Evolutionary conservation across 75 land plant genomes (phyloP).

Genomic region (Azolla pinnata): DNA sequence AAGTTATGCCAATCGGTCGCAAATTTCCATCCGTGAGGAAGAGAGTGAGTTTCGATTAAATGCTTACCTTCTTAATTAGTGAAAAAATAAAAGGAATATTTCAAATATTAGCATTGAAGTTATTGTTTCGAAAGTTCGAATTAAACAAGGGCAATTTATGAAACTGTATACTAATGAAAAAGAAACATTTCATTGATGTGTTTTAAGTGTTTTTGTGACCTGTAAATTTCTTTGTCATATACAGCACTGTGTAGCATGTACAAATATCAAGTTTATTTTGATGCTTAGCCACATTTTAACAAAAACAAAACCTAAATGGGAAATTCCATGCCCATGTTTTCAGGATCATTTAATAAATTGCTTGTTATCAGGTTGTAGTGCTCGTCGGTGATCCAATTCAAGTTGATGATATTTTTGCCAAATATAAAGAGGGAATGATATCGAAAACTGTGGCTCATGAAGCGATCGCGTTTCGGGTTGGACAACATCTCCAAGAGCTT

Average conservation of each 20-base stretch:
- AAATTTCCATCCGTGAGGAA: conserved; percentile 61
- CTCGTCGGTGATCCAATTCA: conserved; percentile 84
- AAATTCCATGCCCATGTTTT: too few species aligned
- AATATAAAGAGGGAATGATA: conserved; percentile 8
- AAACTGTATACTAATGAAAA: too few species aligned
- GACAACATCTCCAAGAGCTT: conserved; percentile 38
- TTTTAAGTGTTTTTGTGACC: too few species aligned
- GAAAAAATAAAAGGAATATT: neutral
- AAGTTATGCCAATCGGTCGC: conserved; percentile 81
- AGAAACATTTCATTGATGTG: too few species aligned
- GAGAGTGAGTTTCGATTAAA: conserved; percentile 32
- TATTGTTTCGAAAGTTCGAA: neutral
- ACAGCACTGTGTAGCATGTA: too few species aligned
- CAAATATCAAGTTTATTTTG: too few species aligned
- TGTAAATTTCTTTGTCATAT: too few species aligned
- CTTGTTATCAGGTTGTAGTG: conserved; percentile 77
- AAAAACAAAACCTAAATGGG: too few species aligned
- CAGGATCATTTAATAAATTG: too few species aligned
- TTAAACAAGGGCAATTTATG: neutral
- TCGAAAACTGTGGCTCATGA: conserved; percentile 58
- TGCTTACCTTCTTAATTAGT: neutral
- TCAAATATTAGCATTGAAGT: conserved; percentile 1
- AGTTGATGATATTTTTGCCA: conserved; percentile 57
- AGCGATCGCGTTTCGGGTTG: conserved; percentile 62
- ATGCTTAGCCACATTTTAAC: too few species aligned